Conservation (phyloP, 192 early-diverging fungal species). For the Diversispora epigaea region DNA sequence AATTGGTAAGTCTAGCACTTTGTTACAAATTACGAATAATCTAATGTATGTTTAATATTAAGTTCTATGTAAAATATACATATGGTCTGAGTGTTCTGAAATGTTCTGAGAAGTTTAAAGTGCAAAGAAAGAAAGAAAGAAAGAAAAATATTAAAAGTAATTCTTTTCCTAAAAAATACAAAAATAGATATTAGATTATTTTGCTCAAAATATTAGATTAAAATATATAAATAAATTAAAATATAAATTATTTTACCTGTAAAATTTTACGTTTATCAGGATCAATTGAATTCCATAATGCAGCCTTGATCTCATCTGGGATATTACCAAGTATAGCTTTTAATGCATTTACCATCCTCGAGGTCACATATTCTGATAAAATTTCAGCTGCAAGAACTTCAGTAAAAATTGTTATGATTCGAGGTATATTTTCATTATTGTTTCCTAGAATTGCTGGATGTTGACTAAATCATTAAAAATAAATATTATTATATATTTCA, state of each 20-base stretch:
- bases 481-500: background rate
- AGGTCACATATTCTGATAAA: conserved; percentile 43
- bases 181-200: no score
- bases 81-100: no score
- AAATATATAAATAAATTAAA: background rate
- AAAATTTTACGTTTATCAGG: conserved; percentile 53
- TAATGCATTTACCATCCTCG: conserved; percentile 53
- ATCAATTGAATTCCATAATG: conserved; percentile 58
- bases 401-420: conserved; percentile 60
- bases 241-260: conserved; percentile 32
- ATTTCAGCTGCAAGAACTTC: conserved; percentile 59
- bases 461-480: conserved; percentile 40
- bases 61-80: no score
- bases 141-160: no score
- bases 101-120: no score
- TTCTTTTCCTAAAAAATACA: no score
- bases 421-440: conserved; percentile 61
- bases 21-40: no score
- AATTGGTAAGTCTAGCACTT: no score
- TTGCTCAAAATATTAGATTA: no score
- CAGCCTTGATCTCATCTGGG: conserved; percentile 46
- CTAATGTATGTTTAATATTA: no score
- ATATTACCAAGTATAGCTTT: conserved; percentile 51
- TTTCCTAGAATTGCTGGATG: conserved; percentile 62
- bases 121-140: no score